Conservation (phyloP, 352 stramenopile species). For the Phytophthora pseudosyringae region DNA sequence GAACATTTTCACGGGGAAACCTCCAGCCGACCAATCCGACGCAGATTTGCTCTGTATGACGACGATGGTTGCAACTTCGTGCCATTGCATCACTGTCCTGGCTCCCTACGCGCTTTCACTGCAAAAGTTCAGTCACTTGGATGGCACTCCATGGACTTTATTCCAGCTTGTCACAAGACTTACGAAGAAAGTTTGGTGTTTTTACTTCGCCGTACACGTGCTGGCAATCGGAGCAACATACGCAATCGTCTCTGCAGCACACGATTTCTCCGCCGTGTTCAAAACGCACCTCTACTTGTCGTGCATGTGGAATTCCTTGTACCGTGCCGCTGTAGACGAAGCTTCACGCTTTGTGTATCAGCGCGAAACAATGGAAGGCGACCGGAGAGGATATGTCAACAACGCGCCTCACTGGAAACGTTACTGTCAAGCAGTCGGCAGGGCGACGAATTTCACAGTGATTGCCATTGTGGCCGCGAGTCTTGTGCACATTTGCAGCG, state of each 20-base stretch:
- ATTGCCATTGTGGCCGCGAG: not conserved
- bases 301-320: not conserved
- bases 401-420: not conserved
- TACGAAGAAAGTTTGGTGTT: not conserved
- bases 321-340: not conserved
- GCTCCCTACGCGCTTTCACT: not conserved
- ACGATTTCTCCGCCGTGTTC: not conserved
- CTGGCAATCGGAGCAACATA: not conserved
- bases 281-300: not conserved
- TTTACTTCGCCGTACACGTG: not conserved
- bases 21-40: constrained; percentile 10
- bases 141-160: not conserved
- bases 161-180: not conserved
- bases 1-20: constrained; percentile 5
- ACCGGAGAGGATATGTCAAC: not conserved
- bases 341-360: not conserved
- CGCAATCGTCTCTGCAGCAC: not conserved
- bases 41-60: constrained; percentile 12
- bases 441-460: not conserved
- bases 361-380: not conserved
- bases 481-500: not conserved
- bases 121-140: not conserved
- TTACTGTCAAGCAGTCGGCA: not conserved
- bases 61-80: not conserved
- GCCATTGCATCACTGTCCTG: not conserved